Base-by-base conservation (phyloP, 352 stramenopile species). In the Blastocystis sp. region DNA sequence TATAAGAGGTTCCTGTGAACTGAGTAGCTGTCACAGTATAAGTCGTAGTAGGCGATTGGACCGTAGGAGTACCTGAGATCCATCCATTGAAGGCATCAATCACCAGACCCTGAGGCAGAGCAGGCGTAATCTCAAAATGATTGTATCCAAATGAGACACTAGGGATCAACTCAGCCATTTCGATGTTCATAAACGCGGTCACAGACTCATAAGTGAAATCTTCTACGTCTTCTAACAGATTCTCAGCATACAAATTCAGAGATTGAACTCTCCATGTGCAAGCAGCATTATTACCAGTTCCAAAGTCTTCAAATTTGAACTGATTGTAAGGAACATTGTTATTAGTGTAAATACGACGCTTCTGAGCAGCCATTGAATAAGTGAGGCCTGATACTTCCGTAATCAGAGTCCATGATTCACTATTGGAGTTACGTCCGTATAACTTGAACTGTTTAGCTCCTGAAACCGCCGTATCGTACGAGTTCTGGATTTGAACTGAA, bases 281-380 rank as follows among this genome's bases (percentile, higher is more conserved):
- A 12, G 0, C 0, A 29, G 5, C 14, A 12, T 7, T 3, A 21
- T 78, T 37, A 4, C 39, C 39, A n/a, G 35, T 58, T 27, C 21
- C n/a, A 51, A 58, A 57, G 27, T 39, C 37, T 35, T 75, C 63
- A 54, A 75, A 75, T 11, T 42, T 32, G 6, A 49, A 75, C 19
- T 75, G 32, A 14, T 75, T 49, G 39, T 75, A 75, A 5, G 63
- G 14, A 39, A 56, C 52, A 46, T 75, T 75, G 63, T 75, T 75
- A 21, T 75, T 24, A 3, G 52, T 35, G 19, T 54, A 75, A 35
- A 75, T 75, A n/a, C 19, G 27, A n/a, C 37, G 29, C 19, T 49
- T 49, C 42, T 75, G 32, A 27, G n/a, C 63, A n/a, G 3, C 0
- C 39, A n/a, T 32, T 9, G 63, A 75, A 6, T 42, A 75, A 0